Conservation (phyloP, 345 rosid species). For the Gossypium australe region DNA sequence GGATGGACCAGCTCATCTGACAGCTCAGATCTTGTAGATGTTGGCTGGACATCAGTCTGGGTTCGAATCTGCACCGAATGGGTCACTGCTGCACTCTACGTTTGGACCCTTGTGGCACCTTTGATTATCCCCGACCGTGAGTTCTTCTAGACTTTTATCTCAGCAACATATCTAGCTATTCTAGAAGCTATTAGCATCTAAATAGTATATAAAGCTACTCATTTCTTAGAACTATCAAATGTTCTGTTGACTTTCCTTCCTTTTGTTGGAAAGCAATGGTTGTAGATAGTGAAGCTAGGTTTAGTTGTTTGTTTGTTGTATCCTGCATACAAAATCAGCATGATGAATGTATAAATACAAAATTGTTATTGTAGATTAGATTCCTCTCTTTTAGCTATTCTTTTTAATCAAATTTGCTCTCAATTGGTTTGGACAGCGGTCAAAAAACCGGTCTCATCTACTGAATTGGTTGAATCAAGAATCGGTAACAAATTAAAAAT, state of each 20-base stretch:
- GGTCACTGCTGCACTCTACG: slow-evolving; percentile 67
- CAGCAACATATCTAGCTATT: not conserved
- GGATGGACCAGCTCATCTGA: slow-evolving; percentile 86
- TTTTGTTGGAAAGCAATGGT: not conserved
- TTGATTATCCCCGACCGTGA: slow-evolving; percentile 58
- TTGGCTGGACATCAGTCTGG: slow-evolving; percentile 99
- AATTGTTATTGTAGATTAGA: not conserved
- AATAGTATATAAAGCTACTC: not conserved
- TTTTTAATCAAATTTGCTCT: too few species aligned
- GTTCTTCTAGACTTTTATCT: slow-evolving; percentile 38
- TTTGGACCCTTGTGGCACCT: slow-evolving; percentile 78
- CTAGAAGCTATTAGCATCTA: not conserved
- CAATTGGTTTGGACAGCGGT: too few species aligned
- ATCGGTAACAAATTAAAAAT: too few species aligned
- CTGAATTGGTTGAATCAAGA: too few species aligned
- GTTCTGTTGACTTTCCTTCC: not conserved
- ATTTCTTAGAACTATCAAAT: not conserved
- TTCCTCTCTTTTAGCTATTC: not conserved
- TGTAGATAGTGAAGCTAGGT: too few species aligned
- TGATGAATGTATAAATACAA: not conserved
- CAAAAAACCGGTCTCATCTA: too few species aligned
- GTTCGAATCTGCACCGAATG: slow-evolving; percentile 85
- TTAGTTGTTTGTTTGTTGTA: too few species aligned
- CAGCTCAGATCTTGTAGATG: slow-evolving; percentile 68
- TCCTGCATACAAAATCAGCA: not conserved